Conservation (phyloP, 805 yeast species). For the Yamadazyma paraphyllophila region DNA sequence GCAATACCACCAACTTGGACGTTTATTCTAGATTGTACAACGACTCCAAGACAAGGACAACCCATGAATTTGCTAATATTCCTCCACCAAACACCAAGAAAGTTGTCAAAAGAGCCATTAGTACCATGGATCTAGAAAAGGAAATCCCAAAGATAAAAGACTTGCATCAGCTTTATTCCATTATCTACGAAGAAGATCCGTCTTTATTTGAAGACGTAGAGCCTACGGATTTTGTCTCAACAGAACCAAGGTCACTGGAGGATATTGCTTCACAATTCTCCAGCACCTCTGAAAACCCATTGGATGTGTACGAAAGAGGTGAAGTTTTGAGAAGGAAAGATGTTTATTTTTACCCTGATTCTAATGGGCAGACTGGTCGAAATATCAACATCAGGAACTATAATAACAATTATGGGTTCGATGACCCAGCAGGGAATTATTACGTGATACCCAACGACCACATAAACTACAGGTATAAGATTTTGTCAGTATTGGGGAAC, state of each 20-base stretch:
- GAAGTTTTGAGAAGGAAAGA: constrained; percentile 52
- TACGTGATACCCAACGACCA: constrained; percentile 60
- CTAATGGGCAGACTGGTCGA: constrained; percentile 13
- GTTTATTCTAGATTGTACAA: constrained; percentile 15
- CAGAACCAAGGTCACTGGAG: constrained; percentile 8
- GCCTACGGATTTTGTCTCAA: constrained; percentile 2
- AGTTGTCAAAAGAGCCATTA: background rate
- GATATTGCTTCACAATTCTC: constrained; percentile 1
- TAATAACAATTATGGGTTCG: constrained; percentile 63
- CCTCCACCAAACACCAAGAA: background rate
- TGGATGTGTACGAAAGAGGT: constrained; percentile 59
- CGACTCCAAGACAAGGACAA: constrained; percentile 1
- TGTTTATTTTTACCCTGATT: constrained; percentile 50
- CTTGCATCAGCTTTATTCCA: constrained; percentile 19
- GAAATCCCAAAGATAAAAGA: background rate
- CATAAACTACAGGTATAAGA: constrained; percentile 70
- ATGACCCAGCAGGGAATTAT: constrained; percentile 66
- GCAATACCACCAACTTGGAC: constrained; percentile 1
- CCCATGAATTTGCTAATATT: background rate
- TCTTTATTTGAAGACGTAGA: constrained; percentile 20
- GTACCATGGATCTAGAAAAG: background rate
- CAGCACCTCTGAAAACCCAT: constrained; percentile 1
- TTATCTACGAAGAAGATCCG: constrained; percentile 26
- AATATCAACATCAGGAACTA: constrained; percentile 37
- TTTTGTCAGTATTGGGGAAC: constrained; percentile 57